Evolutionary conservation across 257 asterid species (phyloP).

Genomic region (Orobanche coerulescens): DNA sequence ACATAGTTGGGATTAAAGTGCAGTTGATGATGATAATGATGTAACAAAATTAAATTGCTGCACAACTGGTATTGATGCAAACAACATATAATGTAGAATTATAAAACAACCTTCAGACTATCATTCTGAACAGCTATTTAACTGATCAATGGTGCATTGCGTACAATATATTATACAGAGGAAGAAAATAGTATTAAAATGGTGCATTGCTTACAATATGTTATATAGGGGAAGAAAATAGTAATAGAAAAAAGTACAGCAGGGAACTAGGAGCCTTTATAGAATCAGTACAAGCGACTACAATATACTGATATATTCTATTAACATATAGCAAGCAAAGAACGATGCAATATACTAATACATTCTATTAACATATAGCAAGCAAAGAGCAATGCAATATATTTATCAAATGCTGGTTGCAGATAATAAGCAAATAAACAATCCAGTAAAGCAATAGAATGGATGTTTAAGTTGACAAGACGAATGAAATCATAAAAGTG

Average conservation of each 20-base stretch:
- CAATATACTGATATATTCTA: neutral
- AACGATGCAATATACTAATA: neutral
- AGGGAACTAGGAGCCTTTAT: neutral
- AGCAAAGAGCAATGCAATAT: neutral
- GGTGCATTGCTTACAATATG: neutral
- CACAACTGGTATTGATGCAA: neutral
- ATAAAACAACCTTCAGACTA: neutral
- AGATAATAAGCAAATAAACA: constrained; percentile 13
- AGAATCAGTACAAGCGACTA: neutral
- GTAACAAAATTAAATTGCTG: too few relatives aligned
- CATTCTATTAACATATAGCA: constrained; percentile 15
- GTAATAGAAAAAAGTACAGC: neutral
- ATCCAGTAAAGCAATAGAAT: constrained; percentile 1
- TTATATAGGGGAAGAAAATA: neutral
- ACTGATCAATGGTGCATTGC: neutral
- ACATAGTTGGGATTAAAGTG: too few relatives aligned
- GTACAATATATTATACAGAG: neutral
- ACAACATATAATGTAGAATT: neutral
- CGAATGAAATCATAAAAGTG: neutral
- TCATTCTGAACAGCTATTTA: constrained; percentile 3
- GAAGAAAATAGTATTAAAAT: neutral
- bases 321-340: neutral
- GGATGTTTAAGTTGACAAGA: constrained; percentile 6
- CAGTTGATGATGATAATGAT: too few relatives aligned
- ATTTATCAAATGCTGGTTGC: neutral